Evolutionary conservation across 768 basidiomycete species (phyloP).

Genomic region (Auricularia heimuer): DNA sequence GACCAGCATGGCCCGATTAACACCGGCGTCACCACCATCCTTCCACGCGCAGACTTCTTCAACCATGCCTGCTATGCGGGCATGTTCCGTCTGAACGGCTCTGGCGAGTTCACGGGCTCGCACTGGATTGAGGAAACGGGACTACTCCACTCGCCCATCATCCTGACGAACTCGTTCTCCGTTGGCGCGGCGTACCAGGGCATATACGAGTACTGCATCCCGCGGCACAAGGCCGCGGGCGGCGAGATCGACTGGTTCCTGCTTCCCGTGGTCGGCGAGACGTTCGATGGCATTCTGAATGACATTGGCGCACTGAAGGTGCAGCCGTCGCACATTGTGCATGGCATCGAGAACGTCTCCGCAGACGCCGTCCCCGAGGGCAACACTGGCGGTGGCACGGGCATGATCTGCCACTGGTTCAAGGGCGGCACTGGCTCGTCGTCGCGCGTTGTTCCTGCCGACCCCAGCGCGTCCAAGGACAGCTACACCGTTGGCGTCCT

Average conservation of each 20-base stretch:
- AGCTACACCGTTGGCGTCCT: constrained; percentile 4
- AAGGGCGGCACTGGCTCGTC: constrained; percentile 5
- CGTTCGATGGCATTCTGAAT: not conserved
- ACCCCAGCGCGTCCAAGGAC: not conserved
- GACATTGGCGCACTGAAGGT: not conserved
- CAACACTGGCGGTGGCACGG: constrained; percentile 4
- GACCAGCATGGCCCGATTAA: not conserved
- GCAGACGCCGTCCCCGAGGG: constrained; percentile 2
- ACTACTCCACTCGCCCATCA: not conserved
- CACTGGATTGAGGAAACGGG: not conserved
- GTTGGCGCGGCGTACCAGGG: not conserved
- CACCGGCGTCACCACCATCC: not conserved
- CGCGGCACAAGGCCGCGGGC: not conserved
- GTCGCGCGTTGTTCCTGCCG: not conserved
- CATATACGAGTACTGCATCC: not conserved
- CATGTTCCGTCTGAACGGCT: not conserved
- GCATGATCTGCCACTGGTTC: constrained; percentile 4
- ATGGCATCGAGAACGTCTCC: not conserved
- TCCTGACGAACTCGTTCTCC: not conserved
- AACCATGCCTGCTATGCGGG: not conserved
- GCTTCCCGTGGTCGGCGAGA: not conserved
- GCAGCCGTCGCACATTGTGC: not conserved
- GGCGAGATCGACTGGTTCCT: not conserved
- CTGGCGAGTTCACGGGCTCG: not conserved
- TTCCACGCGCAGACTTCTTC: not conserved